phyloP scores from a whole-genome alignment of 2,329 filamentous ascomycete genomes.

The Trichophyton equinum region DNA sequence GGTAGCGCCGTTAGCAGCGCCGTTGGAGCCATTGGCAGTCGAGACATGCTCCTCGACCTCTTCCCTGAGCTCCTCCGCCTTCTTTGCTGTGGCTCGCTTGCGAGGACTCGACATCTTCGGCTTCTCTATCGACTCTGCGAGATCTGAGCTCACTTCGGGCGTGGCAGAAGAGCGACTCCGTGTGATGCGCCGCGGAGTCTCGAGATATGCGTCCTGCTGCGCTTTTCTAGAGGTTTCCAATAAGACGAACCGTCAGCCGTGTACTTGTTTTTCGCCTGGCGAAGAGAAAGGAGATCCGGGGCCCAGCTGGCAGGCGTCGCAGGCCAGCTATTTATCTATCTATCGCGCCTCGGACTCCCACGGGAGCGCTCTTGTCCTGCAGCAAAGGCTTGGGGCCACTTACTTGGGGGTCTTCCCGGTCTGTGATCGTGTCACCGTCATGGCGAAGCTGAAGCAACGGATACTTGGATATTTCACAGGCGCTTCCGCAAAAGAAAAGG shows the following conservation, averaged over 20 bases:
- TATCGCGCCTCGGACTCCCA: neutral
- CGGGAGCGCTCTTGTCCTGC: neutral
- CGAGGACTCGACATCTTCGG: constrained; percentile 12
- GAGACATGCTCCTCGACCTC: constrained; percentile 12
- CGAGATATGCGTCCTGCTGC: constrained; percentile 39
- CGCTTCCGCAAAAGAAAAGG: neutral
- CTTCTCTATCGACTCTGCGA: constrained; percentile 7
- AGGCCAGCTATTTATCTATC: neutral
- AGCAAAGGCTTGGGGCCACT: constrained; percentile 16
- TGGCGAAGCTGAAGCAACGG: constrained; percentile 13
- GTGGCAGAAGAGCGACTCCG: constrained; percentile 30
- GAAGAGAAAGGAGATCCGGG: neutral
- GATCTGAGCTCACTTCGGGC: constrained; percentile 19
- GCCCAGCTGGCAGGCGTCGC: neutral
- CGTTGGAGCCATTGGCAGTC: too few relatives aligned
- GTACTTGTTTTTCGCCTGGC: neutral
- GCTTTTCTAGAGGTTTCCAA: constrained; percentile 33
- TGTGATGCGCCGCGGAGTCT: constrained; percentile 37
- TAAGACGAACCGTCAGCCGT: neutral
- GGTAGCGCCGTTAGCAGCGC: constrained; percentile 18
- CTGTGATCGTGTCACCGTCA: constrained; percentile 40
- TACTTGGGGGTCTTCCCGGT: constrained; percentile 41
- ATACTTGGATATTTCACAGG: neutral
- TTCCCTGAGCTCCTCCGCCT: neutral
- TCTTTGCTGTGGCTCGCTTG: constrained; percentile 11